A percentile compares a stretch with the other conserved stretches of the same genome.
Evolutionary conservation across 345 rosid genomes (phyloP).

Genomic region (Turritis glabra): DNA sequence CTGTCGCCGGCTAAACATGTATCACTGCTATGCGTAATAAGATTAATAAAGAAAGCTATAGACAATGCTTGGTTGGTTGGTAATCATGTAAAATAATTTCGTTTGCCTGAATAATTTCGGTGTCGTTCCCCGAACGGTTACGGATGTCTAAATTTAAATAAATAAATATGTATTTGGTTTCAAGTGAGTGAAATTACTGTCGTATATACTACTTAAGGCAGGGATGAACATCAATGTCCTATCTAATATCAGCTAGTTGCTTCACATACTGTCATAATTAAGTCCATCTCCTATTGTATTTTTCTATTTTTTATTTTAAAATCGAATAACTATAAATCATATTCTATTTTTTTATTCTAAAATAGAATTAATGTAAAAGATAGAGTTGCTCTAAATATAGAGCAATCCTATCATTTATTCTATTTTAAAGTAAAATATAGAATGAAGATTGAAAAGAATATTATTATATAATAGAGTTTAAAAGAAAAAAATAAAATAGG

Average conservation of each 20-base stretch:
- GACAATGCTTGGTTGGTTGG: not conserved
- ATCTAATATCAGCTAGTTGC: not conserved
- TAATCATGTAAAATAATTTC: not conserved
- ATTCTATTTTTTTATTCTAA: no score
- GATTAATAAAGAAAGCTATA: not conserved
- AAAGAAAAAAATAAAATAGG: no score
- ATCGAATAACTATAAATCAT: no score
- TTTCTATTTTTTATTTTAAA: no score
- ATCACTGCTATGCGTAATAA: not conserved
- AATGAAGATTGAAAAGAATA: no score
- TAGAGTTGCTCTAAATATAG: no score
- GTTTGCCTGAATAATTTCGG: not conserved
- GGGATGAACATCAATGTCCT: not conserved
- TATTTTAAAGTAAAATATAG: no score
- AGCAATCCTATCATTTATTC: no score
- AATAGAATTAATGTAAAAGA: no score
- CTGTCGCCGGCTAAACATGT: conserved; percentile 26
- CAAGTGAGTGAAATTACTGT: not conserved
- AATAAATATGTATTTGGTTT: not conserved
- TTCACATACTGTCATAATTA: not conserved
- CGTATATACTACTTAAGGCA: not conserved
- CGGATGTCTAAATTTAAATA: not conserved
- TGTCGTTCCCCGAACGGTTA: not conserved
- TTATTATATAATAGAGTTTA: no score
- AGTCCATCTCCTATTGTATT: no score